A percentile compares a stretch with the other conserved stretches of the same genome.
phyloP scores from a whole-genome alignment of 352 stramenopile genomes.

The Phytophthora sojae region DNA sequence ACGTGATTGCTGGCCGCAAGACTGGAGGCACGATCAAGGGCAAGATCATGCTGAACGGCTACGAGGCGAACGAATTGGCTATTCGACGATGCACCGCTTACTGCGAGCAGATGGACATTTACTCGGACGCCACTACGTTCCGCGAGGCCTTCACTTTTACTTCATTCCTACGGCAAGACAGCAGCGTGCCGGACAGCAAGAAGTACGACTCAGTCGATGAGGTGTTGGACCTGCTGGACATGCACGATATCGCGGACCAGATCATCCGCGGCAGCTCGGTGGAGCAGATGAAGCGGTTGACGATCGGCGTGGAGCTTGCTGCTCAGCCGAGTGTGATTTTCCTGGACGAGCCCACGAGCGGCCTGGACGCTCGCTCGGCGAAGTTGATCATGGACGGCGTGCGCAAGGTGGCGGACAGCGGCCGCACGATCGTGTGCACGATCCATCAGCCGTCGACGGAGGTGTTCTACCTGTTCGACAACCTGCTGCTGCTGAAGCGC shows the following conservation, averaged over 20 bases:
- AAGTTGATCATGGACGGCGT: slow-evolving; percentile 84
- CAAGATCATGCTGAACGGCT: slow-evolving; percentile 17
- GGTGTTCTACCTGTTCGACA: slow-evolving; percentile 89
- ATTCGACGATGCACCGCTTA: slow-evolving; percentile 19
- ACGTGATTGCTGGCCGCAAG: slow-evolving; percentile 20
- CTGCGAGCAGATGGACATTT: slow-evolving; percentile 28
- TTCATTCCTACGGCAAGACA: slow-evolving; percentile 69
- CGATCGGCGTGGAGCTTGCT: slow-evolving; percentile 70
- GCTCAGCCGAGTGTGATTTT: slow-evolving; percentile 84
- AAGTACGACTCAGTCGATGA: slow-evolving; percentile 47
- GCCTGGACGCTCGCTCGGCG: slow-evolving; percentile 80
- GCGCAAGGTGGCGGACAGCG: slow-evolving; percentile 74
- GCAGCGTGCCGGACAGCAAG: slow-evolving; percentile 29
- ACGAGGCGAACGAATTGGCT: slow-evolving; percentile 14
- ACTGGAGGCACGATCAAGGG: slow-evolving; percentile 11
- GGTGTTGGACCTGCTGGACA: slow-evolving; percentile 44
- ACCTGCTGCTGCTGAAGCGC: slow-evolving; percentile 72
- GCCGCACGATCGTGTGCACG: slow-evolving; percentile 85
- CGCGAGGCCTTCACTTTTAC: slow-evolving; percentile 39
- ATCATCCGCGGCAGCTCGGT: slow-evolving; percentile 47
- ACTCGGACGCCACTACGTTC: slow-evolving; percentile 16
- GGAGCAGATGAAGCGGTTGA: slow-evolving; percentile 62
- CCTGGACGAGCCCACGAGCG: slow-evolving; percentile 75
- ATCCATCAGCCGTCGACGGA: slow-evolving; percentile 93
- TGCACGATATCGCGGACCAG: slow-evolving; percentile 90